A percentile compares a stretch with the other conserved stretches of the same genome.
phyloP scores from a whole-genome alignment of 2,329 filamentous ascomycete genomes.

The Cyphellophora europaea region DNA sequence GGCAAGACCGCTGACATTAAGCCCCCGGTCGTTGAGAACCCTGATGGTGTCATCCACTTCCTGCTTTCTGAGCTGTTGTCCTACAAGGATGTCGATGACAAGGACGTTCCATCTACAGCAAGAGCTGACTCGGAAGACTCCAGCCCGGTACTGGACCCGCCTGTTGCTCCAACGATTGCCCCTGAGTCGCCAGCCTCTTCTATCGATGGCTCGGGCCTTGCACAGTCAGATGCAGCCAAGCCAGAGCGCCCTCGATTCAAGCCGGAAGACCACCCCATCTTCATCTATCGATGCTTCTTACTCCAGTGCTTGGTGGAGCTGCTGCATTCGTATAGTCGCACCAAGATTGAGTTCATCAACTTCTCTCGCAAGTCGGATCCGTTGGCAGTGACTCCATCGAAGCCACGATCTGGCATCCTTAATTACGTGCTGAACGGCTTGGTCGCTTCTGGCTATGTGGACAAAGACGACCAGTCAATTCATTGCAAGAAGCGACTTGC shows the following conservation, averaged over 20 bases:
- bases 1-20: slow-evolving; percentile 62
- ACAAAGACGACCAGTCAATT: slow-evolving; percentile 53
- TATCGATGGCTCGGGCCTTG: slow-evolving; percentile 1
- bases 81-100: slow-evolving; percentile 88
- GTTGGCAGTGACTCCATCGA: slow-evolving; percentile 78
- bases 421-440: slow-evolving; percentile 88
- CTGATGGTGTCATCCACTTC: slow-evolving; percentile 92
- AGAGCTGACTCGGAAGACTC: slow-evolving; percentile 8
- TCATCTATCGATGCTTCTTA: slow-evolving; percentile 91
- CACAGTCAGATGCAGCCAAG: slow-evolving; percentile 33
- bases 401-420: slow-evolving; percentile 82
- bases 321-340: slow-evolving; percentile 81
- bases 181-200: slow-evolving; percentile 2
- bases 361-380: slow-evolving; percentile 88
- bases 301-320: slow-evolving; percentile 87
- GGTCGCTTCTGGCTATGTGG: slow-evolving; percentile 54
- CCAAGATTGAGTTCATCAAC: slow-evolving; percentile 98
- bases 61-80: slow-evolving; percentile 84
- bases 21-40: slow-evolving; percentile 77
- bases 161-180: not conserved
- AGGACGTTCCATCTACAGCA: slow-evolving; percentile 39
- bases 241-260: slow-evolving; percentile 69
- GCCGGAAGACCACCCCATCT: slow-evolving; percentile 86
- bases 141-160: slow-evolving; percentile 10
- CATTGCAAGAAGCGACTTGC: slow-evolving; percentile 73